These are phyloP conservation scores for Houttuynia cordata DNA, from an alignment of 164 flowering plant genomes.

Conservation along the genomic window DNA sequence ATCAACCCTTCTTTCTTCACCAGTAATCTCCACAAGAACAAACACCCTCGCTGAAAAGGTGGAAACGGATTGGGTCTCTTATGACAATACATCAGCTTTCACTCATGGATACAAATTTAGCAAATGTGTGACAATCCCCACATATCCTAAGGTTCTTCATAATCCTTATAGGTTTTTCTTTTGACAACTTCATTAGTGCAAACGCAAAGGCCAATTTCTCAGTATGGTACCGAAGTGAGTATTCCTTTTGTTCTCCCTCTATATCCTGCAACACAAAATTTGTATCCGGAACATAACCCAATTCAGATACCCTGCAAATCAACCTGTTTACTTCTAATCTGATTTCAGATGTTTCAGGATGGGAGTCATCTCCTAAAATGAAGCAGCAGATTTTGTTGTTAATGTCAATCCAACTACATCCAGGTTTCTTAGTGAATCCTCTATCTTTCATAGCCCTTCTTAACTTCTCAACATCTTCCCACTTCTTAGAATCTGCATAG, in stretches of 20 bases:
- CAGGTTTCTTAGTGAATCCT: constrained; percentile 72
- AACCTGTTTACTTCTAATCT: constrained; percentile 26
- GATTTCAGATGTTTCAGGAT: constrained; percentile 42
- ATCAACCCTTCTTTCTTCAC: constrained; percentile 17
- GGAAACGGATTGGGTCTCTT: constrained; percentile 68
- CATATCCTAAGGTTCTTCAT: constrained; percentile 78
- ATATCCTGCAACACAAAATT: constrained; percentile 67
- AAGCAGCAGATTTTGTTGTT: constrained; percentile 49
- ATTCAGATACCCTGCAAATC: constrained; percentile 29
- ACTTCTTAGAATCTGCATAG: constrained; percentile 54
- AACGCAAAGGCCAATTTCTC: constrained; percentile 77
- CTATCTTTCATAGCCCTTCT: constrained; percentile 40
- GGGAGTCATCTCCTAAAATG: constrained; percentile 51
- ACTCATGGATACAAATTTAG: constrained; percentile 44
- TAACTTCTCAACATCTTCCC: constrained; percentile 53
- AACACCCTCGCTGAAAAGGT: constrained; percentile 58
- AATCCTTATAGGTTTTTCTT: constrained; percentile 43
- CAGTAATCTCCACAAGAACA: constrained; percentile 86
- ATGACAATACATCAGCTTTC: constrained; percentile 40
- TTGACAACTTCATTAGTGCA: constrained; percentile 48
- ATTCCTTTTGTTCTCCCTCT: constrained; percentile 73
- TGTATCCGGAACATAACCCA: constrained; percentile 68
- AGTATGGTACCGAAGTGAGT: constrained; percentile 55
- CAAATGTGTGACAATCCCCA: constrained; percentile 74
- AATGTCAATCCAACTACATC: constrained; percentile 86